Conservation (phyloP, 2,329 filamentous ascomycete species). For the Calonectria pseudoreteaudii region DNA sequence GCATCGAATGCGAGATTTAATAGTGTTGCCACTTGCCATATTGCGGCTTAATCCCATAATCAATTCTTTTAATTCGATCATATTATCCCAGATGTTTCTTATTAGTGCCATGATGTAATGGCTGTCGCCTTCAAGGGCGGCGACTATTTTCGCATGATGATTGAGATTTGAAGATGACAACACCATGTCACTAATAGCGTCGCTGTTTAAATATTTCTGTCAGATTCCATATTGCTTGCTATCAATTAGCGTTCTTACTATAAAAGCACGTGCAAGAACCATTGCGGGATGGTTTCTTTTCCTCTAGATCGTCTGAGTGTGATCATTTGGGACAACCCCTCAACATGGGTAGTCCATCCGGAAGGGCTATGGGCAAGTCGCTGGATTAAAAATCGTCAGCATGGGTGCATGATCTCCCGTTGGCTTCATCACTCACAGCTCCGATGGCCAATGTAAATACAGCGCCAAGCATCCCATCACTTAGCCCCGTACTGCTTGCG, state of each 20-base stretch:
- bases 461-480: constrained; percentile 34
- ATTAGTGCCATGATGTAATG: constrained; percentile 1
- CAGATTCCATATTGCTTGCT: background rate
- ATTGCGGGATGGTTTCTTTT: constrained; percentile 11
- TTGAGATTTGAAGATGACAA: background rate
- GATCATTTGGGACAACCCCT: constrained; percentile 32
- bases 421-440: constrained; percentile 1
- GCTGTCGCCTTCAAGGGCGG: constrained; percentile 21
- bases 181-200: constrained; percentile 30
- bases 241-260: background rate
- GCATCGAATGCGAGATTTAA: background rate
- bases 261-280: constrained; percentile 28
- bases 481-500: constrained; percentile 5
- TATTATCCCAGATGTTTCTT: background rate
- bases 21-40: background rate
- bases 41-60: constrained; percentile 10
- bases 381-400: background rate
- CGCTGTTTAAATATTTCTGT: background rate
- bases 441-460: constrained; percentile 35
- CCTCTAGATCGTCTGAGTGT: constrained; percentile 14
- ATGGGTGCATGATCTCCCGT: fast-evolving
- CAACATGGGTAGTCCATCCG: constrained; percentile 26
- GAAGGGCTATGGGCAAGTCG: constrained; percentile 26
- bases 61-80: background rate
- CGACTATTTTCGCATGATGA: constrained; percentile 25